phyloP scores from a whole-genome alignment of 2,329 filamentous ascomycete genomes.

The Hymenoscyphus infarciens region DNA sequence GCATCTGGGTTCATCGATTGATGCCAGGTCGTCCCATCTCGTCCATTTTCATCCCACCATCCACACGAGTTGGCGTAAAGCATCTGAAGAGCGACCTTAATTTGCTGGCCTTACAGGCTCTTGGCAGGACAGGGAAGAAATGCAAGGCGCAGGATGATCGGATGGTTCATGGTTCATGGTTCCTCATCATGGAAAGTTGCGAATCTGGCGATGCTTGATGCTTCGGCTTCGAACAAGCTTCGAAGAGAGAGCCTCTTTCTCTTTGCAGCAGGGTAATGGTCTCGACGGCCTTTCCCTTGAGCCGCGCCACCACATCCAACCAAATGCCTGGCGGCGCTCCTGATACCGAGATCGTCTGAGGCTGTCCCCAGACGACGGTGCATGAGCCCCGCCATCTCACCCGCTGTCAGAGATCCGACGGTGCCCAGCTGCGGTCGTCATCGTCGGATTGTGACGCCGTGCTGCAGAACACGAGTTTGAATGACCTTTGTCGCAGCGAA shows the following conservation, averaged over 20 bases:
- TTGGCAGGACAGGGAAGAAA: not conserved
- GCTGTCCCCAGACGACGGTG: conserved; percentile 10
- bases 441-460: conserved; percentile 6
- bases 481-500: not conserved
- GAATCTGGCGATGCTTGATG: not conserved
- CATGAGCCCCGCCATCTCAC: conserved; percentile 12
- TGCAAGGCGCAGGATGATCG: conserved; percentile 8
- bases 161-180: conserved; percentile 9
- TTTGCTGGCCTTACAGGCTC: conserved; percentile 7
- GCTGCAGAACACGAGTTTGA: conserved; percentile 8
- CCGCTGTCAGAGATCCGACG: conserved; percentile 14
- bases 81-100: conserved; percentile 14
- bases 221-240: not conserved
- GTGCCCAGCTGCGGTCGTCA: conserved; percentile 8
- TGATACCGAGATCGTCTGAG: conserved; percentile 19
- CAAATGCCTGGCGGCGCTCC: conserved; percentile 5
- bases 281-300: conserved; percentile 8
- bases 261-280: no score
- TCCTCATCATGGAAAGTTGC: conserved; percentile 1
- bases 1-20: conserved; percentile 9
- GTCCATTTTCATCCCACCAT: conserved; percentile 10
- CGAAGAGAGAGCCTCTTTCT: conserved; percentile 5
- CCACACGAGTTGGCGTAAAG: conserved; percentile 8
- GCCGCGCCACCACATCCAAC: conserved; percentile 17
- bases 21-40: not conserved